Percentiles rank a stretch among this genome's conserved stretches.
These are phyloP conservation scores for Fusarium mundagurra DNA, from an alignment of 2,329 filamentous ascomycete genomes.

Conservation along the genomic window DNA sequence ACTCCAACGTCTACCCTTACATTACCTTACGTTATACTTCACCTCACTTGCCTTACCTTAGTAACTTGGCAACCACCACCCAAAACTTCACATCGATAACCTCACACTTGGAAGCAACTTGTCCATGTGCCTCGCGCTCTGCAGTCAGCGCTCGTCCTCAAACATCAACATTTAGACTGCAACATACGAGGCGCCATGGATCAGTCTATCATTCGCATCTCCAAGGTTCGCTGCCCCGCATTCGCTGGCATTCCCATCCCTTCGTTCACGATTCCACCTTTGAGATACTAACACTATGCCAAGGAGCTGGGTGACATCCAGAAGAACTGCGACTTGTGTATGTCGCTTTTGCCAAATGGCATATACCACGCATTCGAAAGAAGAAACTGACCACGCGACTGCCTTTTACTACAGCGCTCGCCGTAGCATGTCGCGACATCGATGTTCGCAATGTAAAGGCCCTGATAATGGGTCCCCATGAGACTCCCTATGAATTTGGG, in stretches of 20 bases:
- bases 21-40: not conserved
- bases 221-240: conserved; percentile 67
- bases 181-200: conserved; percentile 57
- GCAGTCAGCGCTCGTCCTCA: not conserved
- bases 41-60: not conserved
- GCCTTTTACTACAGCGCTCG: conserved; percentile 68
- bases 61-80: not conserved
- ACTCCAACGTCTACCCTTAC: conserved; percentile 12
- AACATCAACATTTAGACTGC: conserved; percentile 14
- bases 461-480: conserved; percentile 90
- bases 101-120: conserved; percentile 1
- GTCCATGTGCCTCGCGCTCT: conserved; percentile 27
- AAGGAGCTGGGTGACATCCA: conserved; percentile 90
- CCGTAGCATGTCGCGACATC: conserved; percentile 85
- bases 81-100: not conserved
- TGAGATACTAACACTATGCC: conserved; percentile 24
- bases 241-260: conserved; percentile 21
- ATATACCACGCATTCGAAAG: not conserved
- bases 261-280: conserved; percentile 26
- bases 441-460: conserved; percentile 90
- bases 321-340: conserved; percentile 84
- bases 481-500: conserved; percentile 95
- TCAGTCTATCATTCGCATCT: conserved; percentile 88
- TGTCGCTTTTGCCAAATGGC: conserved; percentile 44
- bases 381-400: conserved; percentile 9